A percentile compares a stretch with the other conserved stretches of the same genome.
Conservation (phyloP, 2,329 filamentous ascomycete genomes). For the Fusarium mexicanum region DNA sequence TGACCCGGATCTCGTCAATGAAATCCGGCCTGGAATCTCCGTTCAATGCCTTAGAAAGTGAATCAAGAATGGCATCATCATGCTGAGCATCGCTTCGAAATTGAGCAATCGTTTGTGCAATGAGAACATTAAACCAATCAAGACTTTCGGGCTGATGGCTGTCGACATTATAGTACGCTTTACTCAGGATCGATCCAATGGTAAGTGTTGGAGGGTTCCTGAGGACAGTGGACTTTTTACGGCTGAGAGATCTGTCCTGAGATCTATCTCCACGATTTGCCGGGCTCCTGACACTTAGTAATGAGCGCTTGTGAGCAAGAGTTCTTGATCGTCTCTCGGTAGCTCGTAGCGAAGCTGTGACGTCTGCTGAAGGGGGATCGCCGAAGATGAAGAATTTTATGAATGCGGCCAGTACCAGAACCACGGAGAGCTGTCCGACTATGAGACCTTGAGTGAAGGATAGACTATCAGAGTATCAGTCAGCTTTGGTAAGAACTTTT, state of each 20-base stretch:
- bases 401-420: slow-evolving; percentile 90
- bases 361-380: slow-evolving; percentile 85
- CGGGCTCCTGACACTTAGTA: slow-evolving; percentile 68
- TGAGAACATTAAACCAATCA: slow-evolving; percentile 98
- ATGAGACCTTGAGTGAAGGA: slow-evolving; percentile 96
- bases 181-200: slow-evolving; percentile 92
- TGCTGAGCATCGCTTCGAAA: slow-evolving; percentile 92
- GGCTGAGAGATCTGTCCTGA: slow-evolving; percentile 60
- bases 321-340: slow-evolving; percentile 78
- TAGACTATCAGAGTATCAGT: slow-evolving; percentile 60
- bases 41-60: slow-evolving; percentile 86
- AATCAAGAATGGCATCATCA: slow-evolving; percentile 88
- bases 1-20: slow-evolving; percentile 91
- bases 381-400: slow-evolving; percentile 99
- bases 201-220: slow-evolving; percentile 79
- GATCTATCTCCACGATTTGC: slow-evolving; percentile 54
- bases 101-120: slow-evolving; percentile 96
- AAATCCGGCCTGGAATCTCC: slow-evolving; percentile 88
- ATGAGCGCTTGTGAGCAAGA: slow-evolving; percentile 78
- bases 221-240: slow-evolving; percentile 77
- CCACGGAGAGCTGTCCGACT: slow-evolving; percentile 90
- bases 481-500: slow-evolving; percentile 1
- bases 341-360: slow-evolving; percentile 78
- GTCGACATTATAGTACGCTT: slow-evolving; percentile 97
- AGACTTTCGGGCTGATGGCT: slow-evolving; percentile 96